Conservation (phyloP, 2,329 filamentous ascomycete species). For the Amylocarpus encephaloides region DNA sequence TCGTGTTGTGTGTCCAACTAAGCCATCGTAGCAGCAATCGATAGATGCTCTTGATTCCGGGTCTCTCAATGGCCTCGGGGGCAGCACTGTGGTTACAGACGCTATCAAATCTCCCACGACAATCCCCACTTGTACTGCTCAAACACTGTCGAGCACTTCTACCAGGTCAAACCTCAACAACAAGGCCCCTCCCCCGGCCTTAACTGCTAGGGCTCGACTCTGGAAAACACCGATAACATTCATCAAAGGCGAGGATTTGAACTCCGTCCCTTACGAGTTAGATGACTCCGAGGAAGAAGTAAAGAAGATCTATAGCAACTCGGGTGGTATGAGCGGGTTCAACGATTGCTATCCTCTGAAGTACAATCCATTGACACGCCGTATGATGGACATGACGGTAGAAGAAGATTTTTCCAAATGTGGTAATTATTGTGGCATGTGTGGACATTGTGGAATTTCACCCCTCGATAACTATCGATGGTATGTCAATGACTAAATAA, state of each 20-base stretch:
- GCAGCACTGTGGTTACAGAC: too few relatives aligned
- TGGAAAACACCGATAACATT: neutral
- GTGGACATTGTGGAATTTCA: neutral
- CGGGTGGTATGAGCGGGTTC: neutral
- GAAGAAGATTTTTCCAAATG: neutral
- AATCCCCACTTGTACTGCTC: too few relatives aligned
- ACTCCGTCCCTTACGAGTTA: neutral
- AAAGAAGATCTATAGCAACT: neutral
- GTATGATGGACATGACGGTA: neutral
- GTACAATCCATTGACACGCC: slow-evolving; percentile 1
- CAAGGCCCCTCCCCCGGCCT: too few relatives aligned
- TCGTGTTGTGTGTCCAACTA: too few relatives aligned
- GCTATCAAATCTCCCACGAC: too few relatives aligned
- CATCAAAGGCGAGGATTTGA: neutral
- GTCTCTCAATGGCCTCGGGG: too few relatives aligned
- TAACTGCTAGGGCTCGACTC: too few relatives aligned
- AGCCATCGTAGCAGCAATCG: too few relatives aligned
- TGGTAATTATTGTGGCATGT: neutral
- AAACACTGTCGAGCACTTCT: too few relatives aligned
- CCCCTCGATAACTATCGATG: neutral
- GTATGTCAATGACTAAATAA: neutral
- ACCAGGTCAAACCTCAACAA: too few relatives aligned
- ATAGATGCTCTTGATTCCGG: too few relatives aligned
- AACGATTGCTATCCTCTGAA: neutral
- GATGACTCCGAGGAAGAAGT: neutral